A percentile compares a stretch with the other conserved stretches of the same genome.
Evolutionary conservation across 1,284 basidiomycete genomes (phyloP).

Genomic region (Taiwanofungus camphoratus): DNA sequence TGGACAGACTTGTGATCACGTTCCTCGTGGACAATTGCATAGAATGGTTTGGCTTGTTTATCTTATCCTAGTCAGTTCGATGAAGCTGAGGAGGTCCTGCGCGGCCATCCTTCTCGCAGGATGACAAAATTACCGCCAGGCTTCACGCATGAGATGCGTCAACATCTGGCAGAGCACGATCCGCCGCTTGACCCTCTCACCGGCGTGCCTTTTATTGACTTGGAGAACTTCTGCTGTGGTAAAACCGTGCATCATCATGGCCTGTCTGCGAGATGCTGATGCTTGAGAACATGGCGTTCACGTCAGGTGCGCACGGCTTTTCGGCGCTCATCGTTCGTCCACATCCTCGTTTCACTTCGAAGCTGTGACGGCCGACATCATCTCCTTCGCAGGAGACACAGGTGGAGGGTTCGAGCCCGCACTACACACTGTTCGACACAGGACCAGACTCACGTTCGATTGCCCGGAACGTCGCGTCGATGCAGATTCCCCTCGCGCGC

Average conservation of each 20-base stretch:
- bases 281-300: too few species aligned
- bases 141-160: conserved; percentile 65
- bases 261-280: background rate
- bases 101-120: conserved; percentile 33
- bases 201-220: conserved; percentile 61
- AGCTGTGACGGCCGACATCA: background rate
- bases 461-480: conserved; percentile 59
- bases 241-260: conserved; percentile 10
- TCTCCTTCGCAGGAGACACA: conserved; percentile 44
- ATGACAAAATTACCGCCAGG: conserved; percentile 74
- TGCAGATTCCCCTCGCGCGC: conserved; percentile 39
- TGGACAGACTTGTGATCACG: conserved; percentile 52
- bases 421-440: conserved; percentile 70
- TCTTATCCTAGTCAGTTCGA: background rate
- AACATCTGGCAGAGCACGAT: conserved; percentile 50
- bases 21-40: conserved; percentile 75
- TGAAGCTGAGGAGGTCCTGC: conserved; percentile 1
- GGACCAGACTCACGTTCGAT: conserved; percentile 73
- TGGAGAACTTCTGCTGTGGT: conserved; percentile 78
- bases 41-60: conserved; percentile 55
- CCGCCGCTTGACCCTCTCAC: conserved; percentile 48
- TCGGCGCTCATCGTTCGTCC: conserved; percentile 63
- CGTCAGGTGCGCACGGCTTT: conserved; percentile 81
- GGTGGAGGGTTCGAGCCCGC: conserved; percentile 36
- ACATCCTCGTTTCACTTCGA: background rate